Conservation (phyloP, 371 early-diverging fungal species). For the Circinella umbellata region DNA sequence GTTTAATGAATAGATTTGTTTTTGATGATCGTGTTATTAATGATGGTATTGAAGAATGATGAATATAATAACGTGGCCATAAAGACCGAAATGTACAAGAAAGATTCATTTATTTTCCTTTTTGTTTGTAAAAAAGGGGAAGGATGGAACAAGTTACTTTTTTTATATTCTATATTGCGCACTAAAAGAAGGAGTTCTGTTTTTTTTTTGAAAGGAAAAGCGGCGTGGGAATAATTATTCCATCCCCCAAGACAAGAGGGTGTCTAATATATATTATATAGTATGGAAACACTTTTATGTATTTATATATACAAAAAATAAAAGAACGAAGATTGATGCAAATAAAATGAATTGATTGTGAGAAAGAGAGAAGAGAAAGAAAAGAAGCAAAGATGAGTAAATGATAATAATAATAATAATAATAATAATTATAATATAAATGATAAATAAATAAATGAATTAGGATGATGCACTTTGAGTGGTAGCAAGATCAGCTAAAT, state of each 20-base stretch:
- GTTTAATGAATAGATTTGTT: neutral
- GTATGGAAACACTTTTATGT: too few relatives aligned
- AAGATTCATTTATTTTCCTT: neutral
- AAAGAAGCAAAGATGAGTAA: neutral
- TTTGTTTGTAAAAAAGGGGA: too few relatives aligned
- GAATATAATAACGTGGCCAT: constrained; percentile 11
- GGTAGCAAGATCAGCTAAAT: constrained; percentile 30
- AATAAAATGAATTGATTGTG: too few relatives aligned
- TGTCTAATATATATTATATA: too few relatives aligned
- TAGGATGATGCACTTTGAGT: neutral
- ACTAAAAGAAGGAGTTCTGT: neutral
- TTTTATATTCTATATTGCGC: too few relatives aligned
- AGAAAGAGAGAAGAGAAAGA: too few relatives aligned
- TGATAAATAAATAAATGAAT: neutral
- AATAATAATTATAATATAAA: too few relatives aligned
- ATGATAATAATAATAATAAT: neutral
- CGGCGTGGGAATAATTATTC: constrained; percentile 8
- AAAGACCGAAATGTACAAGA: neutral
- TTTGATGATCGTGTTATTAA: neutral
- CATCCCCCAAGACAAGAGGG: too few relatives aligned
- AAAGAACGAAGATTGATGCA: too few relatives aligned
- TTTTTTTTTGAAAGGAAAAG: neutral
- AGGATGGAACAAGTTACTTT: too few relatives aligned
- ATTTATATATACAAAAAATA: neutral
- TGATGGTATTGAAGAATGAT: neutral